Evolutionary conservation across 768 basidiomycete genomes (phyloP), one percentile per base, ranked within the genome.

Genomic region (Tulasnella sp.): DNA sequence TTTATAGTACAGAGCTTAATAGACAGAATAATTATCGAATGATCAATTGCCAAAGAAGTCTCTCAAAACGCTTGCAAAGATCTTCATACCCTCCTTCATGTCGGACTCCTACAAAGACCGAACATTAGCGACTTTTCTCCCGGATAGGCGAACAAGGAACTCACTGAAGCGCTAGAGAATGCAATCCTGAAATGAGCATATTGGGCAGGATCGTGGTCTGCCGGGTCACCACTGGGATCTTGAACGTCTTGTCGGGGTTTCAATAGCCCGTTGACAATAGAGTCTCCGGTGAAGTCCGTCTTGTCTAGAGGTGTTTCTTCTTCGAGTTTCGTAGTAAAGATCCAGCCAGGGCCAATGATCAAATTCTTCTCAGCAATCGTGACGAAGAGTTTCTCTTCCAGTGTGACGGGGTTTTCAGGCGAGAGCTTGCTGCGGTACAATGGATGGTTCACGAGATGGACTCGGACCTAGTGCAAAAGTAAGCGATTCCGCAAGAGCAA

Each of bases 341-440:
- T 78, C 75, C 77, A 81, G 75, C 90, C 90, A 59, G 91, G 90
- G 0, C 82, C 85, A 69, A 90, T 80, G 44, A 93, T 81, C 36
- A 93, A 83, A 17, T 87, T 86, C 26, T 83, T 83, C 62, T 89
- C 85, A 3, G 87, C 87, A 9, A 92, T 78, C 39, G 83, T 82
- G 17, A 77, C 79, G 84, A 86, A 92, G 1, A 94, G 83, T 73
- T 87, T 83, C 74, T 81, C 81, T 78, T 90, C 88, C n/a, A 86
- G 79, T 67, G 85, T 80, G 9, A 78, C 39, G 80, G 75, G n/a
- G 73, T 81, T 78, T 42, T 81, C 80, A 71, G 82, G 47, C 22
- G 79, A 29, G 19, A 39, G 1, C 16, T 42, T 75, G 19, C 76
- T 72, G 70, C 66, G 75, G 77, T 84, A 81, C 42, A 81, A 78